phyloP scores from a whole-genome alignment of 352 stramenopile species.

The Achlya hypogyna region DNA sequence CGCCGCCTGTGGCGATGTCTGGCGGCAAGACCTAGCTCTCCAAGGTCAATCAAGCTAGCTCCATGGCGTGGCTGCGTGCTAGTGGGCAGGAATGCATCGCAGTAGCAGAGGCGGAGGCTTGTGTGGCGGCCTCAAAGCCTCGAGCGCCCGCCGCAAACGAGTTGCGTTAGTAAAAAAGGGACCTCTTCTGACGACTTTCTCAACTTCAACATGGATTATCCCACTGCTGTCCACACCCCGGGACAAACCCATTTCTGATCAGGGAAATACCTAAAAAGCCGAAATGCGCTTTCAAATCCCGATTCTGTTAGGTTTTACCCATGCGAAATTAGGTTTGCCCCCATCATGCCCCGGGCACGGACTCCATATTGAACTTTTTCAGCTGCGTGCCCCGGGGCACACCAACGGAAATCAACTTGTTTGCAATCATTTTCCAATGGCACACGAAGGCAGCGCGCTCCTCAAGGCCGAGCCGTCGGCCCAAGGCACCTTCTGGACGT shows the following conservation, averaged over 20 bases:
- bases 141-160: no score
- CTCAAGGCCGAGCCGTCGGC: not conserved
- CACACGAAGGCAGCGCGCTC: not conserved
- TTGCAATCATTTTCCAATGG: not conserved
- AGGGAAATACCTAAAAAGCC: no score
- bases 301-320: not conserved
- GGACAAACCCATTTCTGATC: no score
- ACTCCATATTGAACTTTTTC: not conserved
- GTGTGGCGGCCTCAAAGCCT: no score
- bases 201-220: not conserved
- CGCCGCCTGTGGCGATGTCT: no score
- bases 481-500: conserved; percentile 15
- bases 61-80: no score
- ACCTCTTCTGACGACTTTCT: not conserved
- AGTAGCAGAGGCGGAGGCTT: no score
- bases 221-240: not conserved
- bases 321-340: not conserved
- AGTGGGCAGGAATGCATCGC: no score
- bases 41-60: no score
- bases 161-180: not conserved
- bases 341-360: not conserved
- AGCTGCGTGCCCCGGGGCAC: not conserved
- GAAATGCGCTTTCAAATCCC: no score
- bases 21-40: no score
- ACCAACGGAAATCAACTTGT: not conserved